These are phyloP conservation scores for Xylaria sp. DNA, from an alignment of 2,329 filamentous ascomycete genomes.

Conservation along the genomic window DNA sequence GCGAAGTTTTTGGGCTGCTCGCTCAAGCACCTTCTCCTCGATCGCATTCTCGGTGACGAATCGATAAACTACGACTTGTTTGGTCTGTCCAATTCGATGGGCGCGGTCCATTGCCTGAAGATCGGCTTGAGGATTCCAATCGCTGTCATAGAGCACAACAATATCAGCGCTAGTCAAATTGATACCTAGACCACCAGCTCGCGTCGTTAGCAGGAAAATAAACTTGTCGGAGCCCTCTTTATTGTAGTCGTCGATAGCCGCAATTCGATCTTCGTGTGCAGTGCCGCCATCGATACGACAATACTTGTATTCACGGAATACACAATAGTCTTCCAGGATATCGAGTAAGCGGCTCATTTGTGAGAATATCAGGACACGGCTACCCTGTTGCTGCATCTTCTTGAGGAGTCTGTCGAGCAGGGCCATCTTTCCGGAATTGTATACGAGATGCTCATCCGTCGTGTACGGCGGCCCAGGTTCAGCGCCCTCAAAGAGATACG, in stretches of 20 bases:
- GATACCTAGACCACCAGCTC: conserved; percentile 95
- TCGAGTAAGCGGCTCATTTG: conserved; percentile 98
- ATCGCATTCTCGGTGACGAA: conserved; percentile 99
- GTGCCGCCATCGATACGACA: conserved; percentile 97
- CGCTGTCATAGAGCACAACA: conserved; percentile 95
- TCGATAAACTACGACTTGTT: conserved; percentile 95
- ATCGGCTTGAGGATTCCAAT: conserved; percentile 99
- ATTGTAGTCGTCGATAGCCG: conserved; percentile 98
- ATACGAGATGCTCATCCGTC: conserved; percentile 93
- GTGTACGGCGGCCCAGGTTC: conserved; percentile 98
- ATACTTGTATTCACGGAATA: conserved; percentile 94
- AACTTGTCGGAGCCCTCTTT: conserved; percentile 96
- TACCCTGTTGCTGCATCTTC: conserved; percentile 85
- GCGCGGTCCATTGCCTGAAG: conserved; percentile 98
- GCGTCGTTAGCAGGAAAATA: conserved; percentile 92
- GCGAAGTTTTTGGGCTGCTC: conserved; percentile 94
- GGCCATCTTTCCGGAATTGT: conserved; percentile 96
- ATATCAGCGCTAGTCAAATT: conserved; percentile 96
- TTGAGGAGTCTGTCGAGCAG: conserved; percentile 92
- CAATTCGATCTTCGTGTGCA: conserved; percentile 96
- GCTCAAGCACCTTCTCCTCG: conserved; percentile 96
- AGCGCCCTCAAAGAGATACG: conserved; percentile 96
- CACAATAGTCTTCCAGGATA: conserved; percentile 97
- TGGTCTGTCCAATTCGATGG: conserved; percentile 97
- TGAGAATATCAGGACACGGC: conserved; percentile 97